Conservation (phyloP, 164 flowering plant species). For the Warburgia ugandensis region DNA sequence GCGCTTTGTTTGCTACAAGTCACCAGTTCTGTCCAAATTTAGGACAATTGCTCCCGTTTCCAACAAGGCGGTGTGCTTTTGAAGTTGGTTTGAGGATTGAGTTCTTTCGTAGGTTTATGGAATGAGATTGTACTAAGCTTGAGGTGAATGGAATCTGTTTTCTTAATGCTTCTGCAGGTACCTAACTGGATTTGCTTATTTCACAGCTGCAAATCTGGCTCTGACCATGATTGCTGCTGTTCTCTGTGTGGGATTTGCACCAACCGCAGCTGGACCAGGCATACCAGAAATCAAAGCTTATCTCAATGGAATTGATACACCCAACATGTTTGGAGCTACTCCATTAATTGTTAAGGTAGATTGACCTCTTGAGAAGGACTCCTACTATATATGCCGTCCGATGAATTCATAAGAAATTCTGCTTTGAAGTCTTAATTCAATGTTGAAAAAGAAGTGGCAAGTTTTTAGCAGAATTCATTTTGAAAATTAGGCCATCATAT, state of each 20-base stretch:
- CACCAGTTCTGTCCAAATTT: not conserved
- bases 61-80: no score
- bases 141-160: not conserved
- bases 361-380: constrained; percentile 3
- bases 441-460: no score
- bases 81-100: no score
- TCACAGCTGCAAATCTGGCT: constrained; percentile 48
- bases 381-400: no score
- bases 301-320: constrained; percentile 89
- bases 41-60: no score
- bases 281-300: constrained; percentile 96
- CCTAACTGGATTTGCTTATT: constrained; percentile 38
- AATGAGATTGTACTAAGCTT: constrained; percentile 1
- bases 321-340: constrained; percentile 78
- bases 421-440: no score
- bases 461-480: no score
- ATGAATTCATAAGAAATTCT: no score
- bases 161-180: constrained; percentile 41
- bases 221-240: constrained; percentile 55
- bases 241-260: constrained; percentile 69
- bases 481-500: no score
- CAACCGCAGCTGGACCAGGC: constrained; percentile 97
- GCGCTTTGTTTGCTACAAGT: not conserved
- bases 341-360: constrained; percentile 81
- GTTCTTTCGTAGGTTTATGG: no score